Evolutionary conservation across 176 grass and related monocot genomes (phyloP), one percentile per base, ranked within the genome.

Genomic region (Aegilops longissima): DNA sequence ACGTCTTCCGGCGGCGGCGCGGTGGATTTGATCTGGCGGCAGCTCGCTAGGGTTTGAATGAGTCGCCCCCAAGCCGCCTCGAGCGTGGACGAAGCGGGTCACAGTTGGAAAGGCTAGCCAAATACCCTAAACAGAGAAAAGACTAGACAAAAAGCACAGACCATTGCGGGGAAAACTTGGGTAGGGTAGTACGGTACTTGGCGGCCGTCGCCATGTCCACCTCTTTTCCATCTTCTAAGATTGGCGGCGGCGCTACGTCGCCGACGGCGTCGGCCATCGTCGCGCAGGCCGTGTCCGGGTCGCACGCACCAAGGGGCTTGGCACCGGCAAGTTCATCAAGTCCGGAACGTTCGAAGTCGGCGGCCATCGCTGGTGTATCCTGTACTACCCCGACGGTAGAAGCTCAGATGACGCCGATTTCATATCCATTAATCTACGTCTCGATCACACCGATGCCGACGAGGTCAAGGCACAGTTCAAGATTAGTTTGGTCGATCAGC

Each of bases 391-490:
- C 1, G 73, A 52, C 16, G 45, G 24, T 18, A 3, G 12, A 6
- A 5, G 0, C 24, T 4, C 44, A 0, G 2, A 63, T 0, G 9
- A 7, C 3, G 20, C 8, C 12, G 73, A 4, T 20, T 52, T 12
- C 7, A 12, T 66, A 25, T 25, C 61, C 4, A 0, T 77, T 0
- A 13, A 0, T 52, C 42, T 77, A 2, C 0, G 6, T 2, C 73
- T 12, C 0, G 61, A 21, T 3, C 12, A 2, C 3, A 27, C 7
- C 5, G 61, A 3, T 20, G 6, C 0, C 2, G 9, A 9, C 0
- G 21, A 39, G 2, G 74, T 86, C n/a, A 59, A 79, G 23, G 74
- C 84, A 14, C 0, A 6, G 2, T 42, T 59, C 47, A 30, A 0
- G 0, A 5, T 78, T 7, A n/a, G 47, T 4, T 20, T 86, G 0